Evolutionary conservation across 2,329 filamentous ascomycete species (phyloP), one percentile per base, ranked within the genome.

Genomic region (Fusarium sp.): DNA sequence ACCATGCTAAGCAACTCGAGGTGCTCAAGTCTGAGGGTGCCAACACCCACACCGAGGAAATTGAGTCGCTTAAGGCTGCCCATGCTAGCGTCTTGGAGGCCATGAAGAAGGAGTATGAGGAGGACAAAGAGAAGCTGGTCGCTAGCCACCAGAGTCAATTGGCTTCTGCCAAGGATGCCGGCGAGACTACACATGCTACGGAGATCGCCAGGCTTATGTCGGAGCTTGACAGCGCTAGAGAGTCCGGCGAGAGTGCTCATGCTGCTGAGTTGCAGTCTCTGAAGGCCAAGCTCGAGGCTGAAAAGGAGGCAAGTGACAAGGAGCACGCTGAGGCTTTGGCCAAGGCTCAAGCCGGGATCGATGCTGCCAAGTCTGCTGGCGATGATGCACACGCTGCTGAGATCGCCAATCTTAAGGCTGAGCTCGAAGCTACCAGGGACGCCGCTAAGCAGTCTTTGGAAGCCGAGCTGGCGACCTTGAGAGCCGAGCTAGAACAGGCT

Each of bases 1-100:
- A 77, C 69, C 87, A 90, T 69, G 83, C 84, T 3, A 81, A 86
- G 69, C 81, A 87, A 65, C 77, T 86, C 4, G 81, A 83, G 58
- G 75, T 81, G 4, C 71, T 82, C 37, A 84, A 84, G 75, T 74
- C 72, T 13, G 81, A 86, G 67, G 80, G 82, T 62, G 78, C 82
- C 51, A 77, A 77, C 14, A 62, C 76, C 14, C 75, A 85, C 27
- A 75, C 79, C 18, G 79, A 79, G 62, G 81, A 85, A 64, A 69
- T 86, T 29, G 79, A 81, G 54, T 71, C 75, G 2, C 79, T 86
- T 24, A 80, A 83, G 75, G 75, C 80, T 18, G 78, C 81, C 2
- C 86, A 88, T 66, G 78, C 77, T 18, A 79, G 80, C 51, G 74
- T 80, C 18, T 48, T 88, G 22, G 79, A 83, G 25, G 71, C 77